Base-by-base conservation (phyloP, 208 protist species). In the Herpetomonas tarakana region DNA sequence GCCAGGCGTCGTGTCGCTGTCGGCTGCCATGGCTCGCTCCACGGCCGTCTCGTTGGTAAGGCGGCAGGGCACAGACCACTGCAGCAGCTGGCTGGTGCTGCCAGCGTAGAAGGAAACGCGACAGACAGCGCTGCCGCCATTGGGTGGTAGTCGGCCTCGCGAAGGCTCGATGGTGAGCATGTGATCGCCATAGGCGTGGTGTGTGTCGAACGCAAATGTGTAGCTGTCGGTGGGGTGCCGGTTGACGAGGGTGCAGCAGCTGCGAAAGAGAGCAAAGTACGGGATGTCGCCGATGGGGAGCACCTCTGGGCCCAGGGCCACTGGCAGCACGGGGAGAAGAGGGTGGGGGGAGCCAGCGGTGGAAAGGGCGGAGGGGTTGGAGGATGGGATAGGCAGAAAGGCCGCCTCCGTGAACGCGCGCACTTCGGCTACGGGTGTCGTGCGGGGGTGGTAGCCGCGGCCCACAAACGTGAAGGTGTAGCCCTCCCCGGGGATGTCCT, bases 181-280 rank as follows among this genome's bases (percentile, higher is more conserved):
- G 24, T 82, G 83, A 52, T 89, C 82, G 21, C 86, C 87, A 47
- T 71, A 74, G 30, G 56, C 51, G 18, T 81, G 69, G 19, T 35
- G 44, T 16, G 76, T 74, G 12, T 74, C 58, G 83, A 83, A 94
- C 30, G 61, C 19, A 67, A 90, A 94, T 18, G 65, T 54, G 70
- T 81, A 90, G 19, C 66, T 74, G 74, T 86, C 60, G 16, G 52
- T 62, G 6, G 65, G 50, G 61, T 88, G 80, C 38, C 68, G 58
- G 63, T 90, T 93, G 28, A 79, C 69, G 14, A 97, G 24, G 54
- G 72, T 76, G 53, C 83, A 77, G 19, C 77, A 57, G 51, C 84
- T 83, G 3, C 92, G 84, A 57, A 93, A 81, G 4, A 97, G 73
- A 12, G 88, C 77, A 72, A 88, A 92, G 68, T 78, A 84, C n/a